phyloP scores from a whole-genome alignment of 2,329 filamentous ascomycete genomes.

The Pseudogymnoascus sp. region DNA sequence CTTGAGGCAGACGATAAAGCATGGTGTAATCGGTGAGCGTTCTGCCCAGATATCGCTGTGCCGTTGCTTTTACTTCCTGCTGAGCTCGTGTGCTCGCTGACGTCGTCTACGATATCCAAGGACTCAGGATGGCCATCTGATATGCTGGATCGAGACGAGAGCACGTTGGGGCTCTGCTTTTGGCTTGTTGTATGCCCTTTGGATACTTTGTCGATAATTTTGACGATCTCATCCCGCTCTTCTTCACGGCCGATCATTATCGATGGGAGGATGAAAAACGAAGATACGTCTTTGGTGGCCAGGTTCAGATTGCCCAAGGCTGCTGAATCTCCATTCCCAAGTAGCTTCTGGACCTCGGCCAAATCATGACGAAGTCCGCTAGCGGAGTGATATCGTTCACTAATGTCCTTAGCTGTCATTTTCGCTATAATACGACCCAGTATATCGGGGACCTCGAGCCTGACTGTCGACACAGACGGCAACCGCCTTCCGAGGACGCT shows the following conservation, averaged over 20 bases:
- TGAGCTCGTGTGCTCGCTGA: constrained; percentile 55
- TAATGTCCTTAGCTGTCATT: constrained; percentile 83
- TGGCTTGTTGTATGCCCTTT: constrained; percentile 50
- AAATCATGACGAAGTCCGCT: constrained; percentile 81
- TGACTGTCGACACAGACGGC: constrained; percentile 65
- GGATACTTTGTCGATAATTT: constrained; percentile 69
- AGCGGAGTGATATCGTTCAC: constrained; percentile 82
- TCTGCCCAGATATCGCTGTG: background rate
- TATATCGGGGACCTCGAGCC: constrained; percentile 77
- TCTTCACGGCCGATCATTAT: constrained; percentile 72
- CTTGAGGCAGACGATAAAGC: background rate
- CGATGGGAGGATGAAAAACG: constrained; percentile 80
- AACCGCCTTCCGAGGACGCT: constrained; percentile 75
- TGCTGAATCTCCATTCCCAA: constrained; percentile 66
- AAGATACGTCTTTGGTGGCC: constrained; percentile 79
- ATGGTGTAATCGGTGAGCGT: background rate
- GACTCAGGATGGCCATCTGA: constrained; percentile 33
- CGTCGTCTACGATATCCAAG: constrained; percentile 40
- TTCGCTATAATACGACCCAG: constrained; percentile 79
- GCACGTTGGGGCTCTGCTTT: constrained; percentile 37
- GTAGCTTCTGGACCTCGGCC: constrained; percentile 61
- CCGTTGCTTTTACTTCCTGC: constrained; percentile 36
- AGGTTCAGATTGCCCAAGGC: constrained; percentile 68
- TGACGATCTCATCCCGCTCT: constrained; percentile 63
- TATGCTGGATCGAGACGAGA: constrained; percentile 48